Evolutionary conservation across 495 filamentous ascomycete species (phyloP).

Genomic region (Daldinia loculata): DNA sequence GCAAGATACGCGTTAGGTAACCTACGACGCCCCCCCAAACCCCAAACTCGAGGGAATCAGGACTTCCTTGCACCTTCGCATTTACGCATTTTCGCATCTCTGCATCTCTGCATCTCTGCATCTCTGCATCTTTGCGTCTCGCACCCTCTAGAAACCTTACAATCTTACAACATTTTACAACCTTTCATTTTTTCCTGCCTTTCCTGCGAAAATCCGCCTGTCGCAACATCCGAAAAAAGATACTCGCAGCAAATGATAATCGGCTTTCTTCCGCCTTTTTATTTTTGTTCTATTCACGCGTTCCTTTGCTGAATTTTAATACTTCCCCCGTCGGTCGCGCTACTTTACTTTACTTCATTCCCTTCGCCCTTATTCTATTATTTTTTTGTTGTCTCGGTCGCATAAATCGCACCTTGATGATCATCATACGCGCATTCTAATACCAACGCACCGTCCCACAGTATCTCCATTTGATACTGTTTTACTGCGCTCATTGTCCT

Average conservation of each 20-base stretch:
- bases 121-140: slow-evolving; percentile 15
- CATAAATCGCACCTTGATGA: slow-evolving; percentile 34
- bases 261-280: slow-evolving; percentile 34
- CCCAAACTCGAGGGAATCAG: slow-evolving; percentile 11
- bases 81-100: neutral
- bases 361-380: slow-evolving; percentile 38
- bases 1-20: slow-evolving; percentile 10
- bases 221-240: slow-evolving; percentile 34
- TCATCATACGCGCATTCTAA: slow-evolving; percentile 40
- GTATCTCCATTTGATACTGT: slow-evolving; percentile 34
- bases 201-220: slow-evolving; percentile 15
- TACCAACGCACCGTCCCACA: slow-evolving; percentile 21
- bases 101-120: neutral
- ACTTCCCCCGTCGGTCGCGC: slow-evolving; percentile 42
- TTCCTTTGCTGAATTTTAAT: slow-evolving; percentile 47
- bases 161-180: slow-evolving; percentile 19
- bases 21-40: slow-evolving; percentile 19
- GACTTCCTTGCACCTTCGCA: slow-evolving; percentile 18
- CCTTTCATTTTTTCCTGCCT: neutral
- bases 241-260: slow-evolving; percentile 32
- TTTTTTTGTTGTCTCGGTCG: slow-evolving; percentile 42
- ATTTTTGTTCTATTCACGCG: slow-evolving; percentile 36
- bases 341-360: slow-evolving; percentile 21
- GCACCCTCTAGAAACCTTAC: slow-evolving; percentile 28
- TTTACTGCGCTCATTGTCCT: slow-evolving; percentile 33